Conservation (phyloP, 2,329 filamentous ascomycete species). For the Stagonosporopsis chrysanthemi region DNA sequence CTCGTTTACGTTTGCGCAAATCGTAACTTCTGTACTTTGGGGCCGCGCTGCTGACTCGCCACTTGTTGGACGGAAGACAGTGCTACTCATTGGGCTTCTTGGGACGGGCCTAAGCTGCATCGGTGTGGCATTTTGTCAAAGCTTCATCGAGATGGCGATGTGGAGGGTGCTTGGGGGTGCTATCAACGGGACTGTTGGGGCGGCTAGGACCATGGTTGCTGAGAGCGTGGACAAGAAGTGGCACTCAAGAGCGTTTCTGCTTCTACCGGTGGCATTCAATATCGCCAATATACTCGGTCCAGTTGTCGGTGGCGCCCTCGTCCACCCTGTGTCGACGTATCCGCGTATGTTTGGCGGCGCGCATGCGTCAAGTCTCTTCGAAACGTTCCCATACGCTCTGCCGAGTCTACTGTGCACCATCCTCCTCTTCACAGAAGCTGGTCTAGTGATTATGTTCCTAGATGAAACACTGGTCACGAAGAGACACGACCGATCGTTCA, state of each 20-base stretch:
- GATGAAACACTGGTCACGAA: slow-evolving; percentile 12
- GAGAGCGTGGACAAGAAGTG: slow-evolving; percentile 12
- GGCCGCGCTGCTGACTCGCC: slow-evolving; percentile 52
- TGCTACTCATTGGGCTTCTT: slow-evolving; percentile 11
- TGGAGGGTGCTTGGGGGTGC: slow-evolving; percentile 12
- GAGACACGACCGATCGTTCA: neutral
- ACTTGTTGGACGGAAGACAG: slow-evolving; percentile 46
- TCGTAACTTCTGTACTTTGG: slow-evolving; percentile 53
- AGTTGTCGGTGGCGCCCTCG: slow-evolving; percentile 9
- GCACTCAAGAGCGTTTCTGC: slow-evolving; percentile 12
- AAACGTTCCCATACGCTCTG: slow-evolving; percentile 10
- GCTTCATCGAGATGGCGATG: slow-evolving; percentile 13
- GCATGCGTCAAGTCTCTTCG: neutral
- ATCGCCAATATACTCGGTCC: slow-evolving; percentile 12
- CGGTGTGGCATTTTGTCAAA: slow-evolving; percentile 8
- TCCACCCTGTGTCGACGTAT: slow-evolving; percentile 2
- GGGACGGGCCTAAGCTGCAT: slow-evolving; percentile 11
- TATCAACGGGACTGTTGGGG: slow-evolving; percentile 11
- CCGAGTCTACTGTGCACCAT: slow-evolving; percentile 11
- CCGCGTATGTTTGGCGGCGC: neutral
- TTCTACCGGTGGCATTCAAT: slow-evolving; percentile 15
- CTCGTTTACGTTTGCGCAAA: slow-evolving; percentile 53
- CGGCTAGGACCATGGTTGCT: slow-evolving; percentile 12
- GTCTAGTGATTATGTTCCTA: neutral
- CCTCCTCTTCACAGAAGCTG: slow-evolving; percentile 10